These are phyloP conservation scores for Takashimella koratensis DNA, from an alignment of 1,284 basidiomycete genomes.

Conservation along the genomic window DNA sequence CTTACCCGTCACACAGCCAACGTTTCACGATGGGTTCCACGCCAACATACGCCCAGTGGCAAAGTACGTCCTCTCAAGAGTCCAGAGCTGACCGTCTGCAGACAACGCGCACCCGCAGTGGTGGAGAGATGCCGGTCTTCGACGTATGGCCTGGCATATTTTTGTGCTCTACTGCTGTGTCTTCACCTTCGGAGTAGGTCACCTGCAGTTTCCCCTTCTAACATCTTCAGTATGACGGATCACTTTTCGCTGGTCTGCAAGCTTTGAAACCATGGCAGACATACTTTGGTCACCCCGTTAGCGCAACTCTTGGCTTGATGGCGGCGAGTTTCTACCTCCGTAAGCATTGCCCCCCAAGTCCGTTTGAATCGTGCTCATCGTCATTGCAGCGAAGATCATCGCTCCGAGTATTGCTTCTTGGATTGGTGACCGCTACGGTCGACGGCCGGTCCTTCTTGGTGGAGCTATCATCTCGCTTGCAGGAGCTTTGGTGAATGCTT, in stretches of 20 bases:
- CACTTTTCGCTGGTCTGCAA: constrained; percentile 3
- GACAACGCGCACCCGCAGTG: background rate
- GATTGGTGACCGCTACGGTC: constrained; percentile 4
- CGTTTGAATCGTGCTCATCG: constrained; percentile 20
- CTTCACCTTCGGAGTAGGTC: background rate
- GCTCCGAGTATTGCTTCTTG: background rate
- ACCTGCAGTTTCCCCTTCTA: background rate
- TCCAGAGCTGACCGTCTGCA: background rate
- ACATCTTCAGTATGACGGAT: background rate
- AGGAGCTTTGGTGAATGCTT: constrained; percentile 17
- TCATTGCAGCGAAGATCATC: constrained; percentile 23
- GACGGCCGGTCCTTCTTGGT: background rate
- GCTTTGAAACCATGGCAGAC: constrained; percentile 22
- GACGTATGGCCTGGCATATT: background rate
- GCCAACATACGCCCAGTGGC: background rate
- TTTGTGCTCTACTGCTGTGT: background rate
- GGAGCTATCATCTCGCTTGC: constrained; percentile 5
- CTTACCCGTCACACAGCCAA: background rate
- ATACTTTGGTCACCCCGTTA: constrained; percentile 24
- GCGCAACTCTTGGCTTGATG: constrained; percentile 23
- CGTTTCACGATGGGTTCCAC: background rate
- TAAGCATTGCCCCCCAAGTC: constrained; percentile 14
- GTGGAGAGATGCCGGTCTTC: background rate
- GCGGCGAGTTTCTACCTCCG: constrained; percentile 28
- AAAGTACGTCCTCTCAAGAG: background rate